Evolutionary conservation across 495 filamentous ascomycete genomes (phyloP).

Genomic region (Pyronema omphalodes): DNA sequence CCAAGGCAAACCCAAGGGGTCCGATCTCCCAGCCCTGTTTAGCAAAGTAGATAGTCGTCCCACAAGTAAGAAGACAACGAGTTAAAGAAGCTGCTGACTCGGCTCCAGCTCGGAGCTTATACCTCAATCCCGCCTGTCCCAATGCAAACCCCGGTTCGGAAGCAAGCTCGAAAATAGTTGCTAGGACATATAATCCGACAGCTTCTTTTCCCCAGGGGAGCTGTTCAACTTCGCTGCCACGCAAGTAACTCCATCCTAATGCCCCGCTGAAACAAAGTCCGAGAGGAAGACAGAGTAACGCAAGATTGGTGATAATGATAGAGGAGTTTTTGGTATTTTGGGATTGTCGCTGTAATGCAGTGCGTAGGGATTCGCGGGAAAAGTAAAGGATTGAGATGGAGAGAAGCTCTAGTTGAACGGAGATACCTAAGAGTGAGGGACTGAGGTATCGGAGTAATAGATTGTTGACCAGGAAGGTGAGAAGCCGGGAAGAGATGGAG

Average conservation of each 20-base stretch:
- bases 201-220: conserved; percentile 31
- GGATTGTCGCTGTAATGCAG: conserved; percentile 67
- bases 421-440: conserved; percentile 62
- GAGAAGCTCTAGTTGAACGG: conserved; percentile 79
- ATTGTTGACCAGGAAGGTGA: conserved; percentile 86
- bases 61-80: conserved; percentile 55
- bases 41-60: conserved; percentile 32
- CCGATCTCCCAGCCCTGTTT: conserved; percentile 44
- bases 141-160: conserved; percentile 75
- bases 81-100: conserved; percentile 62
- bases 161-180: conserved; percentile 60
- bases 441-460: conserved; percentile 70
- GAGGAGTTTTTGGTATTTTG: conserved; percentile 17
- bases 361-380: conserved; percentile 68
- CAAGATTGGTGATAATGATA: conserved; percentile 72
- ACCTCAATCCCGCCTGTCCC: conserved; percentile 59
- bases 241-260: conserved; percentile 48
- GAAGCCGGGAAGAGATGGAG: conserved; percentile 60
- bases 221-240: conserved; percentile 31
- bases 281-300: conserved; percentile 55
- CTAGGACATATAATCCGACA: conserved; percentile 51
- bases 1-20: conserved; percentile 73
- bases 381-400: conserved; percentile 80
- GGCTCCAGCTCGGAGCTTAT: conserved; percentile 57
- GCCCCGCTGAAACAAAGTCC: conserved; percentile 44